These are phyloP conservation scores for Leucosporidium scottii DNA, from an alignment of 768 basidiomycete genomes.

Conservation along the genomic window DNA sequence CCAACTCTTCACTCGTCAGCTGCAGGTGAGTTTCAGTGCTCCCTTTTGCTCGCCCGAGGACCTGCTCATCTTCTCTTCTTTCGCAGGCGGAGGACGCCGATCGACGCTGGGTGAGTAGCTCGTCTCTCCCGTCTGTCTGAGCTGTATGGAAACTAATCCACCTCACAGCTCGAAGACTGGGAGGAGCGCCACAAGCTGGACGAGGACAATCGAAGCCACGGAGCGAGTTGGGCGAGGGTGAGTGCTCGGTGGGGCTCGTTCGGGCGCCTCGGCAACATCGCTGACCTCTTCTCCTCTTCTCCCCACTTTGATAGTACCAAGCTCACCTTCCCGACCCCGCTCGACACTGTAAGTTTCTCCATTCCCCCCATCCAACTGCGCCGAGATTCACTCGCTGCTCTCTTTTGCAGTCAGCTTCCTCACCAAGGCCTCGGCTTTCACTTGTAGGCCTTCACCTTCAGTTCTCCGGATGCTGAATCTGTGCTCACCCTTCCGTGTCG, in stretches of 20 bases:
- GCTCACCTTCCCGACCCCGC: not conserved
- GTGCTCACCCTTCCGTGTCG: not conserved
- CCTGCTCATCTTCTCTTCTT: too few relatives aligned
- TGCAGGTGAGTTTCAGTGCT: not conserved
- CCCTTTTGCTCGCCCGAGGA: too few relatives aligned
- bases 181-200: not conserved
- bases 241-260: not conserved
- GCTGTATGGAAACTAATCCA: too few relatives aligned
- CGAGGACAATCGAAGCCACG: not conserved
- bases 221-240: not conserved
- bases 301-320: not conserved
- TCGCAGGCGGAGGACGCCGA: not conserved
- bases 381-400: not conserved
- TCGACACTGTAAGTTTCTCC: not conserved
- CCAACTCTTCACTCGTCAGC: constrained; percentile 35
- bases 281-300: not conserved
- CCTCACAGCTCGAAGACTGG: not conserved
- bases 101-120: not conserved
- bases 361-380: not conserved
- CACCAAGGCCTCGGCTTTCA: not conserved
- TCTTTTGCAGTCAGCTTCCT: not conserved
- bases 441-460: not conserved
- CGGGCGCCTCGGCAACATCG: too few relatives aligned
- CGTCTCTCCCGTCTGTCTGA: too few relatives aligned
- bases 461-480: not conserved